Evolutionary conservation across 1,284 basidiomycete genomes (phyloP), one percentile per base, ranked within the genome.

Genomic region (Rhodotorula sp.): DNA sequence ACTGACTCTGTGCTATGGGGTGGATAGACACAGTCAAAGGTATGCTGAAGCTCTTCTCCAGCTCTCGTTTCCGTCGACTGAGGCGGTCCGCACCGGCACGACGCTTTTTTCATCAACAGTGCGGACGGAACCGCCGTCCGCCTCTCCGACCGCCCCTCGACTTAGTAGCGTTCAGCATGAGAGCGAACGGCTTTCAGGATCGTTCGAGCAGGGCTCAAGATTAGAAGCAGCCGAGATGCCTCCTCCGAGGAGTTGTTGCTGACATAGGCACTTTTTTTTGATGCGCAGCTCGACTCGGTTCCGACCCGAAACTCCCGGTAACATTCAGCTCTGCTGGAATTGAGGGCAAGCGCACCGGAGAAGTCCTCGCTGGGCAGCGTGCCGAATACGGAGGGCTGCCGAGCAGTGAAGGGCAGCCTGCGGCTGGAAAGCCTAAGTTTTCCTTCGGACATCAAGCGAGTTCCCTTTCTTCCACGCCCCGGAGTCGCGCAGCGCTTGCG

Each of bases 341-440:
- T 20, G 70, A 72, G 10, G 70, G 70, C 21, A 68, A 68, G 47
- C 3, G 2, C 20, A 57, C 26, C 21, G 70, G 70, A 4, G 58
- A 61, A 39, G 46, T 71, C 21, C 49, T 58, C 43, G 43, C n/a
- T 3, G 57, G 59, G 18, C 39, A 54, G 15, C 47, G 47, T 8
- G 51, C 14, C 15, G 43, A 39, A n/a, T 10, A 26, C 16, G 31
- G 31, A 5, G 58, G 52, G 20, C 58, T 58, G 3, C 49, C 46
- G 21, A 52, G 54, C 31, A 52, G 48, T n/a, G 61, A 60, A 14
- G 57, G 59, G 34, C 58, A 2, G 26, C 23, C 43, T 47, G 5
- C 58, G 21, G 43, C 58, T 34, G 16, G 15, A 12, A 31, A 16
- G 43, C 29, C 29, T 29, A 48, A 26, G n/a, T 60, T 60, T 56